Base-by-base conservation (phyloP, 208 protist species). In the Lotmaria passim region DNA sequence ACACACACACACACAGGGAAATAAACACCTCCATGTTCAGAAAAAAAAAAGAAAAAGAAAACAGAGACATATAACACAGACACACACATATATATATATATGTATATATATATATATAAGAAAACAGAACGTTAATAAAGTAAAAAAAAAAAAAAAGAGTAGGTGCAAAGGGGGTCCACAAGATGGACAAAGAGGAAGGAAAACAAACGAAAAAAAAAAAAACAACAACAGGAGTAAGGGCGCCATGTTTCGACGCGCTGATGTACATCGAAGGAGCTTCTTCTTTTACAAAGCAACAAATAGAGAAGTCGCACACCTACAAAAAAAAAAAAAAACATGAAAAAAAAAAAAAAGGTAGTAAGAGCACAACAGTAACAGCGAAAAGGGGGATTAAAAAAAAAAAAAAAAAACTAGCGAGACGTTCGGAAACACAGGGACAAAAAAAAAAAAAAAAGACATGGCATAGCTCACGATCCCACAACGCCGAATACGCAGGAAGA, bases 111-210 rank as follows among this genome's bases (percentile, higher is more conserved):
- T 39, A 39, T 12, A 38, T 38, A 15, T 28, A 59, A 3, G 24
- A 41, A 30, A 61, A 70, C 34, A 30, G 50, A 60, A 59, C 23
- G 24, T 59, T 23, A 61, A 70, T 30, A 30, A 62, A 60, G 47
- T 46, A 70, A 61, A 46, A 44, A 23, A 47, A 38, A 67, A 17
- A 52, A 23, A 48, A 48, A 64, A 26, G 47, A 48, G 23, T 68
- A 43, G 70, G 15, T 24, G 34, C 41, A n/a, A 60, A 51, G 38
- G 38, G 38, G 38, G 12, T 43, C 38, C 8, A 43, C 38, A 43
- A 43, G 15, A 43, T 1, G 1, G 12, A 43, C 38, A 60, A 6
- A 33, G 7, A 58, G 14, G 47, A 43, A 52, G 51, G 34, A 48
- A 58, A 69, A 69, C 12, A 36, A 69, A 44, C 26, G 41, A 48